These are phyloP conservation scores for Nicotiana knightiana DNA, from an alignment of 257 asterid species.

Conservation along the genomic window DNA sequence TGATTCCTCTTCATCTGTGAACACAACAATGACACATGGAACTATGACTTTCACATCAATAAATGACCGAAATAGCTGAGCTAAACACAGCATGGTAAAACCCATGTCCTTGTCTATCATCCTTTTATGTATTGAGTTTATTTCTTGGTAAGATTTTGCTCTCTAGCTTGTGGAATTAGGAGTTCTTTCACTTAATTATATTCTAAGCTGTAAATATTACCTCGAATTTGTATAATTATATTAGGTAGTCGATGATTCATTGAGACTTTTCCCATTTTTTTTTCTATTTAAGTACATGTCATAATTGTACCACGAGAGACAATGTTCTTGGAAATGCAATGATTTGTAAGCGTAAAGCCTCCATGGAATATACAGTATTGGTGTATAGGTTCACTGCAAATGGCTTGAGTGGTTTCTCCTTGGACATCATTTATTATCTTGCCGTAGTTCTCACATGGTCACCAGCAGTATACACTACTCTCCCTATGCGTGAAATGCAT, in stretches of 20 bases:
- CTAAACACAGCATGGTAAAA: neutral
- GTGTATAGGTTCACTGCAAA: neutral
- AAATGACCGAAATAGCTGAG: slow-evolving; percentile 45
- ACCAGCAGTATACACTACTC: neutral
- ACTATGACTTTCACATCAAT: slow-evolving; percentile 61
- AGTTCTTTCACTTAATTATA: neutral
- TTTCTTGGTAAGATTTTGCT: neutral
- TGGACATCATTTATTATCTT: neutral
- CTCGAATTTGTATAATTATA: neutral
- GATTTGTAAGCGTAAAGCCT: neutral
- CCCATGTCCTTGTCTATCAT: neutral
- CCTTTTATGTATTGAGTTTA: neutral
- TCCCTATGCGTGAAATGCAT: neutral
- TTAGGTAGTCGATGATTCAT: neutral
- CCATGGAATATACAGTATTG: neutral
- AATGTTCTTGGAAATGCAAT: neutral
- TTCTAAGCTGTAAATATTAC: slow-evolving; percentile 3
- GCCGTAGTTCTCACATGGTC: neutral
- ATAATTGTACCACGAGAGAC: neutral
- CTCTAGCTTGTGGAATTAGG: neutral
- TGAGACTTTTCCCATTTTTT: neutral
- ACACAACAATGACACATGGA: slow-evolving; percentile 35
- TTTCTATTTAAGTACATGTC: neutral
- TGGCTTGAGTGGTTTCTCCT: neutral
- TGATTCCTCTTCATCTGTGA: slow-evolving; percentile 29